Evolutionary conservation across 768 basidiomycete genomes (phyloP).

Genomic region (Boletus barrowsii): DNA sequence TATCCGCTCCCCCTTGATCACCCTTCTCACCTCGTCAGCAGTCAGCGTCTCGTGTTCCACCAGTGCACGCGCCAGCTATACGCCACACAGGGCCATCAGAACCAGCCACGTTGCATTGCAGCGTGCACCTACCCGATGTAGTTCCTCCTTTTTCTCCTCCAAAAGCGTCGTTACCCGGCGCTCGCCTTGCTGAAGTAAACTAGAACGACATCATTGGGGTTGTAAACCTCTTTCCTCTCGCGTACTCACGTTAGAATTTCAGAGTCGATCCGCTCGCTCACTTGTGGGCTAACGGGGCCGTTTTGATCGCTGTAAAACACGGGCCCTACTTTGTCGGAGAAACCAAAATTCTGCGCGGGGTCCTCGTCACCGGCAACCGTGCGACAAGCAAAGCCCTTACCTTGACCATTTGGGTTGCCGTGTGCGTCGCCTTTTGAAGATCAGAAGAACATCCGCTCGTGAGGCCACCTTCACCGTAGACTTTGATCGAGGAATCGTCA

Average conservation of each 20-base stretch:
- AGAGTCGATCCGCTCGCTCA: slow-evolving; percentile 81
- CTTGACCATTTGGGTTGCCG: slow-evolving; percentile 86
- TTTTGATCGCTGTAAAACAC: slow-evolving; percentile 76
- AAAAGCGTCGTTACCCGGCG: slow-evolving; percentile 62
- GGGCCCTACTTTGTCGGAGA: slow-evolving; percentile 76
- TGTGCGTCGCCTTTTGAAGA: slow-evolving; percentile 72
- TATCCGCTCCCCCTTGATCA: slow-evolving; percentile 81
- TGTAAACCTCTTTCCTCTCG: not conserved
- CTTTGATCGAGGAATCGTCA: slow-evolving; percentile 36
- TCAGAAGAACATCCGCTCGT: slow-evolving; percentile 93
- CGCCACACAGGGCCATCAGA: not conserved
- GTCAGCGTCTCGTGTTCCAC: slow-evolving; percentile 95
- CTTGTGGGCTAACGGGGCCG: slow-evolving; percentile 66
- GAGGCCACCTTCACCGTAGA: slow-evolving; percentile 84
- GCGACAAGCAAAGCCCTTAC: slow-evolving; percentile 39
- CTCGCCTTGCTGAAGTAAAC: slow-evolving; percentile 69
- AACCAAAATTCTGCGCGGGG: slow-evolving; percentile 63
- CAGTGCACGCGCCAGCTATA: slow-evolving; percentile 82
- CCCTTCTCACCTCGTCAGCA: slow-evolving; percentile 79
- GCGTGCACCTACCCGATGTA: slow-evolving; percentile 58
- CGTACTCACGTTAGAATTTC: slow-evolving; percentile 75
- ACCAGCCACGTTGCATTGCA: not conserved
- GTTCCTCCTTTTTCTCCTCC: slow-evolving; percentile 64
- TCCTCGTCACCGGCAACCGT: not conserved
- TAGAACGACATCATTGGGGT: slow-evolving; percentile 19